Percentiles rank a stretch among this genome's conserved stretches.
These are phyloP conservation scores for Piromyces finnis DNA, from an alignment of 192 early-diverging fungal genomes.

Conservation along the genomic window DNA sequence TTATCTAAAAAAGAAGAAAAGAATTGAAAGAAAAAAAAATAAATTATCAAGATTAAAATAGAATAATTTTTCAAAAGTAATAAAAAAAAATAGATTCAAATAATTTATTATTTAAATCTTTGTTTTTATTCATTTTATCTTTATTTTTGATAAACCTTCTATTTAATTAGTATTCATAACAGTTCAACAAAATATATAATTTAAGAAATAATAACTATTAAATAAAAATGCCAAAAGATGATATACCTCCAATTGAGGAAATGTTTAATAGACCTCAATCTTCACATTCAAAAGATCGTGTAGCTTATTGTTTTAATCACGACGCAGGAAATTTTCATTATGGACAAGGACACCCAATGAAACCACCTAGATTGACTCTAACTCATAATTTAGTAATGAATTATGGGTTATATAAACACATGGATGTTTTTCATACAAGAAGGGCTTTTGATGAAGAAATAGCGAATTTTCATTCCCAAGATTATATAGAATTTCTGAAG, in stretches of 20 bases:
- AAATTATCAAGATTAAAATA: too few species aligned
- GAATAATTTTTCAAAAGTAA: too few species aligned
- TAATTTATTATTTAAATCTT: too few species aligned
- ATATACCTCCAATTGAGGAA: not conserved
- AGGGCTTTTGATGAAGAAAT: conserved; percentile 74
- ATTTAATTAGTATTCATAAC: too few species aligned
- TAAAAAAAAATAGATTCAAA: too few species aligned
- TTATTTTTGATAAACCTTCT: too few species aligned
- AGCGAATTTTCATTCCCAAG: conserved; percentile 65
- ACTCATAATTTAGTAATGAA: conserved; percentile 80
- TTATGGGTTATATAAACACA: conserved; percentile 83
- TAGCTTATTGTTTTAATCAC: conserved; percentile 38
- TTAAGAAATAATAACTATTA: too few species aligned
- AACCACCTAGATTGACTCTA: conserved; percentile 88
- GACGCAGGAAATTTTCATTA: conserved; percentile 69
- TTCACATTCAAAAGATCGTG: conserved; percentile 10
- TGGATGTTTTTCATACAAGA: conserved; percentile 64
- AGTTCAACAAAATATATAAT: too few species aligned
- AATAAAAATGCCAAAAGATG: not conserved
- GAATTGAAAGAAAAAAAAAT: too few species aligned
- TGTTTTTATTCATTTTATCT: too few species aligned
- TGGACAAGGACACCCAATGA: conserved; percentile 88
- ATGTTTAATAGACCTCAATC: not conserved
- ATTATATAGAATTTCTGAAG: not conserved
- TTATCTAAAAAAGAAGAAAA: too few species aligned